Percentiles rank a stretch among this genome's conserved stretches.
phyloP scores from a whole-genome alignment of 164 flowering plant genomes.

The Aristolochia californica region DNA sequence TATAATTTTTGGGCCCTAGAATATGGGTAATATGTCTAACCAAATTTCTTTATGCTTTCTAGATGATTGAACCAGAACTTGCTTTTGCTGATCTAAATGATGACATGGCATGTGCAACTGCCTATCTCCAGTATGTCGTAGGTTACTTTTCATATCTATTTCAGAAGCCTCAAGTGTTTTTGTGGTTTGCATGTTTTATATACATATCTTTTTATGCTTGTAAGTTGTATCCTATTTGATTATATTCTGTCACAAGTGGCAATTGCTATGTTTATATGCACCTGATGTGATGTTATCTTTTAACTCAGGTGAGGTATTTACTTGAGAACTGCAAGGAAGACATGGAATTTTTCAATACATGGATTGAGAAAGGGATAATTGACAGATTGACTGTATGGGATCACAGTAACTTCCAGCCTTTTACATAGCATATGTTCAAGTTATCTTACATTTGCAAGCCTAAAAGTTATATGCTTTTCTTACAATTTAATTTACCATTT shows the following conservation, averaged over 20 bases:
- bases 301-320: constrained; percentile 57
- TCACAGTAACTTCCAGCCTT: constrained; percentile 6
- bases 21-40: too few species aligned
- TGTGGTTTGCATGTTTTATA: neutral
- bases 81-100: constrained; percentile 95
- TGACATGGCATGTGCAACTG: constrained; percentile 99
- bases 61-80: constrained; percentile 99
- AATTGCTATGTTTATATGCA: neutral
- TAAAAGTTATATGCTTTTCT: too few species aligned
- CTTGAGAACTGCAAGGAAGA: constrained; percentile 98
- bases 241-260: neutral
- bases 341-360: constrained; percentile 92
- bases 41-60: constrained; percentile 2
- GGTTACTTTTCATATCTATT: constrained; percentile 46
- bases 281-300: constrained; percentile 7
- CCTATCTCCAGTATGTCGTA: constrained; percentile 99
- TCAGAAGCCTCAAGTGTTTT: neutral
- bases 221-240: neutral
- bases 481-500: too few species aligned
- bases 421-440: too few species aligned
- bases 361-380: constrained; percentile 96
- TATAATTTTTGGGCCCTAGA: too few species aligned
- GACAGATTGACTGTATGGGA: constrained; percentile 68
- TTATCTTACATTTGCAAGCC: too few species aligned
- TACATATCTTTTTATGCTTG: too few species aligned